Conservation (phyloP, 202 grass and related monocot species). For the Zoysia matrella region DNA sequence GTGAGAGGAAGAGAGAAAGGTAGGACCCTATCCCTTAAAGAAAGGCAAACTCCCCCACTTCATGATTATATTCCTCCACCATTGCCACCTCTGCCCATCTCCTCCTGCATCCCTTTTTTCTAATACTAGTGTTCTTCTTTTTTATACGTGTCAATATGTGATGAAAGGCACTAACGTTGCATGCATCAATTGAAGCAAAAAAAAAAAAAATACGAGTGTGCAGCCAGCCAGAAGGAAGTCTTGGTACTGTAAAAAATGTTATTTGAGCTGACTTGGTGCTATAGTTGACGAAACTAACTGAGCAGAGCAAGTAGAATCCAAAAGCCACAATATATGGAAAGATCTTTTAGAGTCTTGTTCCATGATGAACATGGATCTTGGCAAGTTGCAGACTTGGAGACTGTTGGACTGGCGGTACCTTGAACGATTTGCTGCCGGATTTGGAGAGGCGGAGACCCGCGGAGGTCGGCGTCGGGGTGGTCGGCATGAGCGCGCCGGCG, state of each 20-base stretch:
- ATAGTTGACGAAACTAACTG: neutral
- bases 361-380: conserved; percentile 36
- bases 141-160: conserved; percentile 20
- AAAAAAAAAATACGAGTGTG: conserved; percentile 49
- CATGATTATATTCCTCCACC: conserved; percentile 69
- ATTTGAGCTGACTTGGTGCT: neutral
- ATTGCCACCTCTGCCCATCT: conserved; percentile 35
- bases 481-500: conserved; percentile 62
- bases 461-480: conserved; percentile 76
- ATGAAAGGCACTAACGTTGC: conserved; percentile 41
- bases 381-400: neutral
- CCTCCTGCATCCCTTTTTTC: conserved; percentile 46
- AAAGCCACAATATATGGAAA: neutral
- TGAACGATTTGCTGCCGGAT: conserved; percentile 81
- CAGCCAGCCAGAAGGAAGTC: conserved; percentile 17
- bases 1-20: neutral
- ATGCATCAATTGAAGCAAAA: conserved; percentile 59
- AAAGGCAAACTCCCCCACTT: conserved; percentile 18
- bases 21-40: conserved; percentile 44
- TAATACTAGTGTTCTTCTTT: neutral
- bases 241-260: neutral
- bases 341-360: conserved; percentile 29
- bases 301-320: neutral
- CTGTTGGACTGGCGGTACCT: conserved; percentile 37
- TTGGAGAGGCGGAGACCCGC: conserved; percentile 78